These are phyloP conservation scores for Trametes villosa DNA, from an alignment of 768 basidiomycete genomes.

Conservation along the genomic window DNA sequence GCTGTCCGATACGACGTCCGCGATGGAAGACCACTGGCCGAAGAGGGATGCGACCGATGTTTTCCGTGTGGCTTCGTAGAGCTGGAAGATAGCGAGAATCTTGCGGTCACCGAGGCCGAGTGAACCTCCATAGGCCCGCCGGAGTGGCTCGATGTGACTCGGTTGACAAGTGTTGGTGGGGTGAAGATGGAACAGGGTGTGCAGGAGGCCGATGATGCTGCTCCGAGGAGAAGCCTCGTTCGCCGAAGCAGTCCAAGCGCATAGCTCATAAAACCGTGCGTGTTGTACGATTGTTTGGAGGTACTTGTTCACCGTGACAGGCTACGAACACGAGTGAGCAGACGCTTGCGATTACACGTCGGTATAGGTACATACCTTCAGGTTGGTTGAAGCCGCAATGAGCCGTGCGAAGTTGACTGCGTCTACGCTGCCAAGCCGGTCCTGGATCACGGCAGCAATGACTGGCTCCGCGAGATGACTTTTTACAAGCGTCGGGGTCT, in stretches of 20 bases:
- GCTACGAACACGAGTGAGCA: constrained; percentile 41
- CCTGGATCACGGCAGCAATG: constrained; percentile 63
- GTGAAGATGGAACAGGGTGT: constrained; percentile 72
- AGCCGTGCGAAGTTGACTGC: constrained; percentile 35
- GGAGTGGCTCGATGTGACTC: constrained; percentile 78
- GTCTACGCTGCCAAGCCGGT: constrained; percentile 49
- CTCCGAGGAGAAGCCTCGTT: constrained; percentile 41
- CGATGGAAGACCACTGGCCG: constrained; percentile 61
- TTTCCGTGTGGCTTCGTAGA: constrained; percentile 76
- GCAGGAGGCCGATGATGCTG: constrained; percentile 58
- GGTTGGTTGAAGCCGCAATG: constrained; percentile 29
- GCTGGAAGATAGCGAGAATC: constrained; percentile 74
- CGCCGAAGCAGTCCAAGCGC: constrained; percentile 26
- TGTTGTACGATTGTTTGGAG: constrained; percentile 80
- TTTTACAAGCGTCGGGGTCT: constrained; percentile 40
- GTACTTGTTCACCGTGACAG: constrained; percentile 71
- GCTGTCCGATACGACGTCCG: constrained; percentile 46
- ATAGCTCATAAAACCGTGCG: constrained; percentile 58
- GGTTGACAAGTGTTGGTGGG: constrained; percentile 86
- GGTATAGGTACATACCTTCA: constrained; percentile 62
- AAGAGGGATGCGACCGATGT: constrained; percentile 68
- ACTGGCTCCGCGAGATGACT: constrained; percentile 72
- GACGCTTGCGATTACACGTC: not conserved
- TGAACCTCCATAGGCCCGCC: constrained; percentile 76
- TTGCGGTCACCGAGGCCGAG: constrained; percentile 64